Percentiles rank a stretch among this genome's conserved stretches.
phyloP scores from a whole-genome alignment of 345 rosid genomes.

The Syzygium grande region DNA sequence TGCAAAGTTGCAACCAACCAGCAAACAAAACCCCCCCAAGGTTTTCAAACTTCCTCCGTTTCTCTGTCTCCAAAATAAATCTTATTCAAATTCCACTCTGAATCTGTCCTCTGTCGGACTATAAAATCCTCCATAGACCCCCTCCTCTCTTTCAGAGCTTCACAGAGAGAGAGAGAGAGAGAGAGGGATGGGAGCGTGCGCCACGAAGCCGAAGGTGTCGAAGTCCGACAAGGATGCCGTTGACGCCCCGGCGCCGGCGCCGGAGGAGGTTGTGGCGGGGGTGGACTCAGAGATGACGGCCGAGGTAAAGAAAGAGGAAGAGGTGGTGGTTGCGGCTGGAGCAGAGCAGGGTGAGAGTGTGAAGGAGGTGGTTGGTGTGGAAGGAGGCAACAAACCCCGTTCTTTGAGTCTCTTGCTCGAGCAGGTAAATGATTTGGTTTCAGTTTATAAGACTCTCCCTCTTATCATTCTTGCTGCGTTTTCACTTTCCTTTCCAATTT shows the following conservation, averaged over 20 bases:
- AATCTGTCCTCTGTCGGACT: background rate
- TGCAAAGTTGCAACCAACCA: background rate
- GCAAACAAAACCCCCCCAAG: background rate
- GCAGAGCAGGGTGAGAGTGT: background rate
- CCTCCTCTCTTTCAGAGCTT: background rate
- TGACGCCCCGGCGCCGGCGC: background rate
- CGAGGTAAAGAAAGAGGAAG: background rate
- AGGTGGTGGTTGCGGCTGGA: background rate
- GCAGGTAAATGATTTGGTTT: background rate
- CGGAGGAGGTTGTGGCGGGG: background rate
- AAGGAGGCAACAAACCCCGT: background rate
- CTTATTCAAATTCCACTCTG: background rate
- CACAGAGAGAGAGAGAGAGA: background rate
- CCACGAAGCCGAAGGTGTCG: constrained; percentile 4
- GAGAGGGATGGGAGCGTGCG: constrained; percentile 4
- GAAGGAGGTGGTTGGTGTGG: background rate
- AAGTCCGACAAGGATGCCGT: background rate
- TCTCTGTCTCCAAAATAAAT: background rate
- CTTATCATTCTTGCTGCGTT: background rate
- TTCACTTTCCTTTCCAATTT: background rate
- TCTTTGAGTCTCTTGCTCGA: background rate
- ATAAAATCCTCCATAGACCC: background rate
- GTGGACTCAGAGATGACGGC: background rate
- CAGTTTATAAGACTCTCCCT: background rate
- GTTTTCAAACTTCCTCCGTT: background rate